Percentiles rank a stretch among this genome's conserved stretches.
Conservation (phyloP, 2,329 filamentous ascomycete species). For the Claviceps arundinis region DNA sequence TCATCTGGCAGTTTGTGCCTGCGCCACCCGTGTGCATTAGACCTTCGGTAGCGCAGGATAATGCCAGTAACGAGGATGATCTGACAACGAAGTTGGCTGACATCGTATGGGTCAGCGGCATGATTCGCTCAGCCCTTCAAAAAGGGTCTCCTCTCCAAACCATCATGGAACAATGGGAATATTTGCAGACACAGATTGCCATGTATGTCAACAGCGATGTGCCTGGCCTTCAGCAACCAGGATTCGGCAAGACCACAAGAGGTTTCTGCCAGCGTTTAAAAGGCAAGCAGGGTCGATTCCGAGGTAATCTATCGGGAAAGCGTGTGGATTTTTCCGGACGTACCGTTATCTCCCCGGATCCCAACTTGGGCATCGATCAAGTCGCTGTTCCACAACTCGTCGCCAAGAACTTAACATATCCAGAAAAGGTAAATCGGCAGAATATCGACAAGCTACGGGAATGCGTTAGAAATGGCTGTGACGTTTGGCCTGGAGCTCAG, state of each 20-base stretch:
- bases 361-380: conserved; percentile 84
- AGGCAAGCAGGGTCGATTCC: conserved; percentile 93
- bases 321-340: conserved; percentile 96
- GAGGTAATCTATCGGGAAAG: conserved; percentile 93
- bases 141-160: conserved; percentile 77
- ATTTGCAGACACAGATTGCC: conserved; percentile 84
- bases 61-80: conserved; percentile 88
- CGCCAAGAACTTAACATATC: conserved; percentile 94
- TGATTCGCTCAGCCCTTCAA: conserved; percentile 69
- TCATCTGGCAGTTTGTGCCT: conserved; percentile 92
- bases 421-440: conserved; percentile 71
- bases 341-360: conserved; percentile 95
- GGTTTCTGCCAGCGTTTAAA: conserved; percentile 93
- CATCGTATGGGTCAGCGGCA: conserved; percentile 82
- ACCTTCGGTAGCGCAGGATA: conserved; percentile 87
- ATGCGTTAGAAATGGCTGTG: conserved; percentile 62
- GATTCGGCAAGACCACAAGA: conserved; percentile 76
- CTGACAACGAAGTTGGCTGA: conserved; percentile 94
- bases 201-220: conserved; percentile 98
- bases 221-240: conserved; percentile 78
- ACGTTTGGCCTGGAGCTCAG: conserved; percentile 79
- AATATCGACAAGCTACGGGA: conserved; percentile 72
- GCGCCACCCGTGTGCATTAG: conserved; percentile 89
- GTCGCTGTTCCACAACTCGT: conserved; percentile 84
- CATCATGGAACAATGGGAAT: conserved; percentile 98